Conservation (phyloP, 2,329 filamentous ascomycete species). For the Hypomyces rosellus region DNA sequence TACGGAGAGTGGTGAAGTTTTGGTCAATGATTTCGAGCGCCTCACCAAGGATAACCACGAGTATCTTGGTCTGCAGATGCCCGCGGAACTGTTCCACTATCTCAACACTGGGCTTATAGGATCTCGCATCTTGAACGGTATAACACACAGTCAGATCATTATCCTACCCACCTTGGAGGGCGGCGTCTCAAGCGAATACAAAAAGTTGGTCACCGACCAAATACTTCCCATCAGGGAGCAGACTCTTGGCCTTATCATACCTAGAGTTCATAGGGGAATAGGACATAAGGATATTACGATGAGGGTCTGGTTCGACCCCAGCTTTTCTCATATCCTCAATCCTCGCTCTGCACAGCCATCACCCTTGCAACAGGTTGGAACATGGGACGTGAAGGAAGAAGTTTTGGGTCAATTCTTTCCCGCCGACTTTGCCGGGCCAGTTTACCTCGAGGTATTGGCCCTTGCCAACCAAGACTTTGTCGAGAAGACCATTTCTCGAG, state of each 20-base stretch:
- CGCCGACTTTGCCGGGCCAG: slow-evolving; percentile 31
- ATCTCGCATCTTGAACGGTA: slow-evolving; percentile 71
- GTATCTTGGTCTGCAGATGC: slow-evolving; percentile 83
- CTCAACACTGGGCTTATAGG: slow-evolving; percentile 77
- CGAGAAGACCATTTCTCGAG: slow-evolving; percentile 58
- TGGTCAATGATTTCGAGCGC: slow-evolving; percentile 64
- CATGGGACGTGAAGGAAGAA: slow-evolving; percentile 68
- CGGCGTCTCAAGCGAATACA: slow-evolving; percentile 73
- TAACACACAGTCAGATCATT: slow-evolving; percentile 71
- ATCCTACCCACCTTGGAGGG: slow-evolving; percentile 83
- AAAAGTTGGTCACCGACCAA: slow-evolving; percentile 66
- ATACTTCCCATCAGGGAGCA: slow-evolving; percentile 70
- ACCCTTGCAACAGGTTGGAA: slow-evolving; percentile 41
- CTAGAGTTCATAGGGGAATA: slow-evolving; percentile 76
- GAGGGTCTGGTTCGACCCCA: slow-evolving; percentile 76
- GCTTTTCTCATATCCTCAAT: slow-evolving; percentile 61
- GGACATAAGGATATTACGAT: slow-evolving; percentile 71
- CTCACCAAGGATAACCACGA: slow-evolving; percentile 80
- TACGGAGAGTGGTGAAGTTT: slow-evolving; percentile 67
- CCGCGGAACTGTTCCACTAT: slow-evolving; percentile 86
- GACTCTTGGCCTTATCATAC: slow-evolving; percentile 70
- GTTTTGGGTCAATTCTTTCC: slow-evolving; percentile 44
- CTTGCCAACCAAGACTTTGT: slow-evolving; percentile 65
- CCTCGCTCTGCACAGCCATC: slow-evolving; percentile 44
- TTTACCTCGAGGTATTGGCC: slow-evolving; percentile 57